A percentile compares a stretch with the other conserved stretches of the same genome.
phyloP scores from a whole-genome alignment of 257 asterid species.

The Salvia splendens region DNA sequence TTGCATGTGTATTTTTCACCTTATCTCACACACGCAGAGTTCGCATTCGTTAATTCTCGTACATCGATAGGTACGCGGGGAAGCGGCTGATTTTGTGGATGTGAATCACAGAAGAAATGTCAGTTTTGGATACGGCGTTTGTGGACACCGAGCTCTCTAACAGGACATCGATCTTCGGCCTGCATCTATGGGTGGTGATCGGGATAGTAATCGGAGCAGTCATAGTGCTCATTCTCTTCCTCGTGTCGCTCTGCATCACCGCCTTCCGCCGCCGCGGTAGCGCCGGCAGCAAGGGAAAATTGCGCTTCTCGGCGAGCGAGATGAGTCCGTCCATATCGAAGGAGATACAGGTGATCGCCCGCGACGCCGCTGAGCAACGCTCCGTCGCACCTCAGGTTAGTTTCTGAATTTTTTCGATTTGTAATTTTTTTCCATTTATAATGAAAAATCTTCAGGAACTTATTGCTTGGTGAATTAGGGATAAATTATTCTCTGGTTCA shows the following conservation, averaged over 20 bases:
- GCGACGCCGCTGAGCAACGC: slow-evolving; percentile 71
- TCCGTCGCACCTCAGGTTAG: slow-evolving; percentile 53
- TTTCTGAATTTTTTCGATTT: slow-evolving; percentile 20
- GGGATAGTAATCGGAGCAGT: slow-evolving; percentile 84
- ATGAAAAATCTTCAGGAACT: not conserved
- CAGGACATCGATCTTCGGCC: slow-evolving; percentile 52
- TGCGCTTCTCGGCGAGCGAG: slow-evolving; percentile 38
- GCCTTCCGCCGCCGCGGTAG: slow-evolving; percentile 66
- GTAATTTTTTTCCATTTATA: not conserved
- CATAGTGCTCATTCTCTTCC: slow-evolving; percentile 70
- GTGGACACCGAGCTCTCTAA: slow-evolving; percentile 53
- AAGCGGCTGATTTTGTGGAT: not conserved
- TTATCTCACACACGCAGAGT: not conserved
- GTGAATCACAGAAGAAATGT: slow-evolving; percentile 46
- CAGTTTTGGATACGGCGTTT: slow-evolving; percentile 61
- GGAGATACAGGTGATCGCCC: slow-evolving; percentile 74
- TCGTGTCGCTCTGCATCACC: slow-evolving; percentile 74
- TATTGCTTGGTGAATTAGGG: not conserved
- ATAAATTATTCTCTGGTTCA: not conserved
- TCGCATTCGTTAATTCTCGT: not conserved
- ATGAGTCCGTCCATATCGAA: slow-evolving; percentile 67
- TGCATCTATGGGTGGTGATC: slow-evolving; percentile 80
- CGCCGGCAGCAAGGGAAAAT: slow-evolving; percentile 11
- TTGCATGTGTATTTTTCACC: slow-evolving; percentile 32
- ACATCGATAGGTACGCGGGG: not conserved